Percentiles rank a stretch among this genome's conserved stretches.
These are phyloP conservation scores for Xylariaceae sp. DNA, from an alignment of 2,329 filamentous ascomycete genomes.

Conservation along the genomic window DNA sequence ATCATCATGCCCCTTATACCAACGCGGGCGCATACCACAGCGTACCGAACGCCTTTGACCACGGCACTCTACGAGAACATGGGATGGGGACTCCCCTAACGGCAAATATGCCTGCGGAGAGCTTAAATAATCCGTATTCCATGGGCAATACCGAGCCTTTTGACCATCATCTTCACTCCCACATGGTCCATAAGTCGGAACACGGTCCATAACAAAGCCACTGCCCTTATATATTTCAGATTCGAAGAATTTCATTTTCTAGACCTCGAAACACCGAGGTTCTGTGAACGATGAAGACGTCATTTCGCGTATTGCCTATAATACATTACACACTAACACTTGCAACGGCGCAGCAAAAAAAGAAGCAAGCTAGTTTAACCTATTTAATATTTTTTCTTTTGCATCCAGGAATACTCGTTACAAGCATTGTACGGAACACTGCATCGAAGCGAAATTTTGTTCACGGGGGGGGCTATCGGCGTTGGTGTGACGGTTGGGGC, in stretches of 20 bases:
- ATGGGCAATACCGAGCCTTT: slow-evolving; percentile 19
- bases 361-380: not conserved
- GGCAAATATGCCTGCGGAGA: slow-evolving; percentile 34
- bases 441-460: slow-evolving; percentile 21
- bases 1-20: slow-evolving; percentile 33
- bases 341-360: not conserved
- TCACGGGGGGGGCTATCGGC: slow-evolving; percentile 23
- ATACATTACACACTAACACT: not conserved
- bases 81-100: slow-evolving; percentile 33
- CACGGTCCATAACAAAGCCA: slow-evolving; percentile 7
- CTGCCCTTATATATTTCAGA: not conserved
- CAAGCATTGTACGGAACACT: slow-evolving; percentile 27
- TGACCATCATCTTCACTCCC: slow-evolving; percentile 23
- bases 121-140: slow-evolving; percentile 31
- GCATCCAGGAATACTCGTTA: slow-evolving; percentile 15
- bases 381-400: slow-evolving; percentile 18
- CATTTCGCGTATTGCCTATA: not conserved
- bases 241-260: not conserved
- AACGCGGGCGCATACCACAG: slow-evolving; percentile 31
- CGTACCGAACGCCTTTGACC: slow-evolving; percentile 33
- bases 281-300: not conserved
- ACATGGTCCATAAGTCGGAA: slow-evolving; percentile 32
- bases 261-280: not conserved
- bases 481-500: slow-evolving; percentile 20
- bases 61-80: slow-evolving; percentile 33